Evolutionary conservation across 306 rosid genomes (phyloP), one percentile per base, ranked within the genome.

Genomic region (Benincasa hispida): DNA sequence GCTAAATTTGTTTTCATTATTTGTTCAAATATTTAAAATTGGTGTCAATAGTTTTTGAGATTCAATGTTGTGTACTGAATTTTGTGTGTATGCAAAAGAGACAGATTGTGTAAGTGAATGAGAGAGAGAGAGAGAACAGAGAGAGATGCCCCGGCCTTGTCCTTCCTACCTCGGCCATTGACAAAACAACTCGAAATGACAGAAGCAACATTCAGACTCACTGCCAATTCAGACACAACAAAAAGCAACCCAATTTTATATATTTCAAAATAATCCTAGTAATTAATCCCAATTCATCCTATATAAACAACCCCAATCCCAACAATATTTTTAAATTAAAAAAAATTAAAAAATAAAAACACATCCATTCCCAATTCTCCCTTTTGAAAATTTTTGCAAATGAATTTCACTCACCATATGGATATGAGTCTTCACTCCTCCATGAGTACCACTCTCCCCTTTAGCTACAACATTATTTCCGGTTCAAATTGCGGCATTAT

Each of bases 161-260:
- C 41, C 59, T 82, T 81, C 81, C 89, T 76, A 86, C 96, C 98
- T 90, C 93, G 92, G 93, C 97, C 78, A 86, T 91, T 72, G 98
- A 86, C 91, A 90, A 86, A 86, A 91, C 98, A 93, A 85, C 93
- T 83, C 92, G 85, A 88, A 85, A 83, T 85, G 96, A 93, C 84
- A 77, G 92, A 91, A 83, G 87, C 89, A 85, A 86, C 89, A 89
- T 89, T 86, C 95, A 83, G 79, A 87, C 77, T 84, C 89, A 87
- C 77, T 48, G 54, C 83, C 88, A 67, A 50, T 17, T 50, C 55
- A 53, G 57, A 53, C 24, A 53, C 57, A 53, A 53, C 57, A 53
- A 53, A 53, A 53, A 19, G 57, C 57, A 53, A 53, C 57, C 57
- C 24, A 53, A 51, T 18, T 13, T 45, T 5, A 45, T 15, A 53